These are phyloP conservation scores for Aspergillus fumigatiaffinis DNA, from an alignment of 2,329 filamentous ascomycete genomes.

Conservation along the genomic window DNA sequence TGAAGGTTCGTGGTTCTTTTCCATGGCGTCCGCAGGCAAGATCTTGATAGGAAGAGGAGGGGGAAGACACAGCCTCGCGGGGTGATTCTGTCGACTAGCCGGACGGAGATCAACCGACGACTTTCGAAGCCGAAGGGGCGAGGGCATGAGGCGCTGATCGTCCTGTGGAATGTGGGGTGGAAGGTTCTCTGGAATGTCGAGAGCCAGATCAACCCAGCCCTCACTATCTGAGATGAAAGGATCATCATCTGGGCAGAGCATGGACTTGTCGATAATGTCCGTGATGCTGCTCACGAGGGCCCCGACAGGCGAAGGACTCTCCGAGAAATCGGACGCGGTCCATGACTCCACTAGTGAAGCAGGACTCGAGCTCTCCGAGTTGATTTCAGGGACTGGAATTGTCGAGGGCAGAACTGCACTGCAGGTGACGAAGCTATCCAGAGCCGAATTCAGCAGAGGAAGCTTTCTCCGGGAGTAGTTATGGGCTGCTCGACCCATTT, in stretches of 20 bases:
- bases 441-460: constrained; percentile 37
- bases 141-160: constrained; percentile 18
- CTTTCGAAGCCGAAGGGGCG: constrained; percentile 26
- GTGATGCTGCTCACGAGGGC: constrained; percentile 22
- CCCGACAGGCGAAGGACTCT: constrained; percentile 9
- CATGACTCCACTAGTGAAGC: constrained; percentile 3
- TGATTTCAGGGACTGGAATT: constrained; percentile 1
- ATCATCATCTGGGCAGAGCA: constrained; percentile 17
- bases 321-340: constrained; percentile 8
- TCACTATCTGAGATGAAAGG: constrained; percentile 23
- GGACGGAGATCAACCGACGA: constrained; percentile 1
- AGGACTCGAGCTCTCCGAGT: neutral
- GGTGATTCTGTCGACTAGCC: neutral
- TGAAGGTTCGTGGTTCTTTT: neutral
- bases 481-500: constrained; percentile 45
- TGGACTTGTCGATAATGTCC: constrained; percentile 24
- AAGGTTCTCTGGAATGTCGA: neutral
- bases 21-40: constrained; percentile 1
- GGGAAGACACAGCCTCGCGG: constrained; percentile 7
- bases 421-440: constrained; percentile 37
- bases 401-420: constrained; percentile 23
- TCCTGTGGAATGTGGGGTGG: constrained; percentile 7
- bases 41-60: constrained; percentile 21
- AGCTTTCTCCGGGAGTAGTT: constrained; percentile 45
- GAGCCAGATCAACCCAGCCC: neutral